Evolutionary conservation across 2,329 filamentous ascomycete genomes (phyloP).

Genomic region (Colletotrichum filicis): DNA sequence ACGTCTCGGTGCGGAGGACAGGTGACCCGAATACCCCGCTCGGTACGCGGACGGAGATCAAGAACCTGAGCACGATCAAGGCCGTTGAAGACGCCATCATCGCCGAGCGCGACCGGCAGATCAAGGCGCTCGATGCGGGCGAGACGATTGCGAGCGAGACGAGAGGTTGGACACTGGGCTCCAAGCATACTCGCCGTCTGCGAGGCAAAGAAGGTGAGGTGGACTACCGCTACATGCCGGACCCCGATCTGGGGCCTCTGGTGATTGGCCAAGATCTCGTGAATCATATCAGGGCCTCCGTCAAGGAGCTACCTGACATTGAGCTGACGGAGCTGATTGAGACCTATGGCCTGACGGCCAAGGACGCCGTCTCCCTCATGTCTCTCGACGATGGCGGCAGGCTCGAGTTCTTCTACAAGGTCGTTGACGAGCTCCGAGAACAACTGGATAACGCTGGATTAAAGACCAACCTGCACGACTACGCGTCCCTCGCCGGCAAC

Average conservation of each 20-base stretch:
- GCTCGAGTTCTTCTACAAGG: conserved; percentile 82
- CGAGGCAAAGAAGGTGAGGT: conserved; percentile 96
- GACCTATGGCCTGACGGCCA: conserved; percentile 76
- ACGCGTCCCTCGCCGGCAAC: conserved; percentile 64
- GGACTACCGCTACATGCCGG: conserved; percentile 98
- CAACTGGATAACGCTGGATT: conserved; percentile 11
- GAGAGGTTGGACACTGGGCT: conserved; percentile 89
- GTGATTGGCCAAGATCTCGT: conserved; percentile 79
- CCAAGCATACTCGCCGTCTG: conserved; percentile 81
- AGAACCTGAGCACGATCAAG: conserved; percentile 95
- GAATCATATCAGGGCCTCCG: conserved; percentile 65
- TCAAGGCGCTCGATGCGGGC: conserved; percentile 79
- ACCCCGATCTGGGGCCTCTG: conserved; percentile 87
- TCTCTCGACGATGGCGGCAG: conserved; percentile 82
- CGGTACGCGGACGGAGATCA: conserved; percentile 94
- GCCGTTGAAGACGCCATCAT: conserved; percentile 95
- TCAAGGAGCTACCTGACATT: conserved; percentile 79
- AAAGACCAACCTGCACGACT: conserved; percentile 44
- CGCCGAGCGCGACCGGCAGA: conserved; percentile 90
- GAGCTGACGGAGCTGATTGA: conserved; percentile 71
- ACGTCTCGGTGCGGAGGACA: conserved; percentile 82
- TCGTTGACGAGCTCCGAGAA: conserved; percentile 61
- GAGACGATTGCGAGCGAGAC: conserved; percentile 86
- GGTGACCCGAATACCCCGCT: conserved; percentile 60
- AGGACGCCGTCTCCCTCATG: conserved; percentile 86